Evolutionary conservation across 257 asterid species (phyloP).

Genomic region (Capsicum rhomboideum): DNA sequence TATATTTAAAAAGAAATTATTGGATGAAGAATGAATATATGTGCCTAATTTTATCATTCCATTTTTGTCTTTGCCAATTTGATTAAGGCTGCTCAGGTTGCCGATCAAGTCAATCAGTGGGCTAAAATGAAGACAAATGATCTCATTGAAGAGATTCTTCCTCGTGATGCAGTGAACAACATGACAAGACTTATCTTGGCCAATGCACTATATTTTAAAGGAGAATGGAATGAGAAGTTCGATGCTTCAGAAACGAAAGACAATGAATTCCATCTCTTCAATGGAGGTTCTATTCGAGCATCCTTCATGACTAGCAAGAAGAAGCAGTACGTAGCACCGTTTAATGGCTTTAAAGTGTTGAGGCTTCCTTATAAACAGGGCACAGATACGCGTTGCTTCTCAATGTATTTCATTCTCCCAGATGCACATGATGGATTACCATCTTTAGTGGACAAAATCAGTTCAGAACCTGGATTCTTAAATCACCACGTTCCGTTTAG

Average conservation of each 20-base stretch:
- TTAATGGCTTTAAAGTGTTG: conserved; percentile 13
- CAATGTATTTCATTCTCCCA: background rate
- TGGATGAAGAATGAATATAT: background rate
- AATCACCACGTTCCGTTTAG: background rate
- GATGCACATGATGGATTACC: background rate
- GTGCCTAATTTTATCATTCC: background rate
- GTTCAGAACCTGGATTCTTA: background rate
- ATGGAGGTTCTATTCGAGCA: background rate
- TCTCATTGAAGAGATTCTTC: background rate
- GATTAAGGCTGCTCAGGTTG: background rate
- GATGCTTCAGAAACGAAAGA: background rate
- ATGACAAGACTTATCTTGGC: background rate
- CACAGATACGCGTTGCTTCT: background rate
- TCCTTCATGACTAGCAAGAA: background rate
- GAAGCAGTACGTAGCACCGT: background rate
- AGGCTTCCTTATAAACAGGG: background rate
- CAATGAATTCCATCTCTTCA: background rate
- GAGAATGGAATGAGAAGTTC: background rate
- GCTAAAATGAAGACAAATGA: background rate
- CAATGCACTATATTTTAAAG: conserved; percentile 3
- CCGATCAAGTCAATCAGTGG: background rate
- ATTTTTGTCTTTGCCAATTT: conserved; percentile 7
- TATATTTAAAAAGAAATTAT: background rate
- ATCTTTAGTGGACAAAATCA: background rate
- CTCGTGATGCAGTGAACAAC: background rate